phyloP scores from a whole-genome alignment of 208 protist genomes.

The Crithidia brevicula region DNA sequence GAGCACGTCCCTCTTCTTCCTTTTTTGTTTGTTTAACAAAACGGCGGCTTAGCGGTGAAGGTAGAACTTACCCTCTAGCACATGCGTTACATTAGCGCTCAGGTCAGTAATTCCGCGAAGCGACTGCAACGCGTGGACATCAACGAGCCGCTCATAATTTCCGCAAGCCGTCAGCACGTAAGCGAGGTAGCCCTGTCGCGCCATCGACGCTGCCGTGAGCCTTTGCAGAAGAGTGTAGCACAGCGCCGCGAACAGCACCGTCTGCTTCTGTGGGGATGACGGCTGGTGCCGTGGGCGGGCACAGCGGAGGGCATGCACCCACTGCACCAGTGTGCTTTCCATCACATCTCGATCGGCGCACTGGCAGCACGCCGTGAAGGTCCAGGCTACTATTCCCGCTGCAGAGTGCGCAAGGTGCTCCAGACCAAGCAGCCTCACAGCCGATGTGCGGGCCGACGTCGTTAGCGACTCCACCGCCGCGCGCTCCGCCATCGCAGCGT shows the following conservation, averaged over 20 bases:
- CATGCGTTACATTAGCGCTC: too few relatives aligned
- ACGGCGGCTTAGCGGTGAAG: not conserved
- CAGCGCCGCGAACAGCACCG: not conserved
- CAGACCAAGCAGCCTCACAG: constrained; percentile 11
- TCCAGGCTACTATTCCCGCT: not conserved
- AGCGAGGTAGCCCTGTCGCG: constrained; percentile 22
- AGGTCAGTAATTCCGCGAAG: not conserved
- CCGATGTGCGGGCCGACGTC: not conserved
- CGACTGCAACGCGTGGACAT: not conserved
- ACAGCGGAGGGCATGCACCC: constrained; percentile 5
- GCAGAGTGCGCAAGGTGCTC: not conserved
- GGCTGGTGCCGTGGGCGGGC: not conserved
- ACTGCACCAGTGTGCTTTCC: constrained; percentile 21
- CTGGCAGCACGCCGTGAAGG: constrained; percentile 20
- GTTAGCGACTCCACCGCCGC: constrained; percentile 1
- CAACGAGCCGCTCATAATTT: not conserved
- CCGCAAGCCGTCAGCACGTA: constrained; percentile 17
- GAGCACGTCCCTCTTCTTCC: too few relatives aligned
- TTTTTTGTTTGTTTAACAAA: too few relatives aligned
- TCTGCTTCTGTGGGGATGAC: not conserved
- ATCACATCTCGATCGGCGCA: constrained; percentile 23
- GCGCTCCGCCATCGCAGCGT: constrained; percentile 8
- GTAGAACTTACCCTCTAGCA: too few relatives aligned
- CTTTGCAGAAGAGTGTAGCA: constrained; percentile 5
- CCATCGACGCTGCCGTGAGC: not conserved